Evolutionary conservation across 1,284 basidiomycete species (phyloP).

Genomic region (Ganoderma resinaceum): DNA sequence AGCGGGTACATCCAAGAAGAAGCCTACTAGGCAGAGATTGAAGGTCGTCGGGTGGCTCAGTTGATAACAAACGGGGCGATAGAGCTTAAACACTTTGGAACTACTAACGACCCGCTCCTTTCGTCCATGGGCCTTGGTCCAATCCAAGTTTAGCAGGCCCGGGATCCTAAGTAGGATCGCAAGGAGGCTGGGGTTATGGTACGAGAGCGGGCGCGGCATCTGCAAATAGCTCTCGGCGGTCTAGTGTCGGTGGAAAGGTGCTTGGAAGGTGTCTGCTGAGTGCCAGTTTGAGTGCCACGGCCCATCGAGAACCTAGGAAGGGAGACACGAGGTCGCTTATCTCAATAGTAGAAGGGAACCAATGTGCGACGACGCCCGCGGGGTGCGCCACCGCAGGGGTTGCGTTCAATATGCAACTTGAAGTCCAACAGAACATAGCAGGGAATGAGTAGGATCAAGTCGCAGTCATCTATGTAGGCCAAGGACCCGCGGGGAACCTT

Average conservation of each 20-base stretch:
- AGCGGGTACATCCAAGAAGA: not conserved
- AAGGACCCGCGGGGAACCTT: not conserved
- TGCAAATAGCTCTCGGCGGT: conserved; percentile 14
- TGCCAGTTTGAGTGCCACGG: not conserved
- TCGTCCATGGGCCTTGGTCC: not conserved
- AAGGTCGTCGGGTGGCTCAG: not conserved
- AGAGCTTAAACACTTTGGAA: not conserved
- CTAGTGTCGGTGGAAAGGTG: not conserved
- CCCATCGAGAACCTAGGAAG: conserved; percentile 7
- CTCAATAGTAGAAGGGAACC: conserved; percentile 22
- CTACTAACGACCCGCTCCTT: not conserved
- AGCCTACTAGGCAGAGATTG: not conserved
- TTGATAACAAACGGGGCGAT: not conserved
- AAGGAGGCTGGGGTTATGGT: not conserved
- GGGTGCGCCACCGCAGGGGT: conserved; percentile 9
- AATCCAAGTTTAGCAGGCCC: not conserved
- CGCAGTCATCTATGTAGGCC: not conserved
- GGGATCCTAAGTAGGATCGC: conserved; percentile 1
- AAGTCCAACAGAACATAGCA: not conserved
- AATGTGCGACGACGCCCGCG: conserved; percentile 12
- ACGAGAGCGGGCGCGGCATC: not conserved
- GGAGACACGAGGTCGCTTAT: conserved; percentile 27
- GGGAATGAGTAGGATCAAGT: not conserved
- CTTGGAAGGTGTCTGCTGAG: conserved; percentile 12
- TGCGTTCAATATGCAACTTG: not conserved